phyloP scores from a whole-genome alignment of 176 grass and related monocot species.

The Paspalum vaginatum region DNA sequence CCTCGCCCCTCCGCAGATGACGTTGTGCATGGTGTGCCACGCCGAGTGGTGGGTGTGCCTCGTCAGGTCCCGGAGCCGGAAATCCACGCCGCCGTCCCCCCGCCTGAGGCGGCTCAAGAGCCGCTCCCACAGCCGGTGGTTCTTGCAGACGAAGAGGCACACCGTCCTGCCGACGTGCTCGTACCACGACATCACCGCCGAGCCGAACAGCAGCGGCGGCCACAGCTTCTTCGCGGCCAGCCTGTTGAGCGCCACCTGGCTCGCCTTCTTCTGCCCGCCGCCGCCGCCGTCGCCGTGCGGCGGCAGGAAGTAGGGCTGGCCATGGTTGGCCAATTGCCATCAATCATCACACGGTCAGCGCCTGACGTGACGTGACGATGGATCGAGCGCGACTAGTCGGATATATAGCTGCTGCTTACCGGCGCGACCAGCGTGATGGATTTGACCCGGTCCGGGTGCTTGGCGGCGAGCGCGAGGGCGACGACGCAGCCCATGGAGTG shows the following conservation, averaged over 20 bases:
- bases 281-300: too few species aligned
- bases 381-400: too few species aligned
- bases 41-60: conserved; percentile 92
- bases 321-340: too few species aligned
- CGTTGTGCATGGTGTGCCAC: conserved; percentile 98
- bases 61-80: conserved; percentile 59
- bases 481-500: conserved; percentile 95
- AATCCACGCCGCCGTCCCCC: conserved; percentile 44
- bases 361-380: too few species aligned
- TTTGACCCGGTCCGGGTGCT: conserved; percentile 44
- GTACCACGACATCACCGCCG: conserved; percentile 95
- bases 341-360: too few species aligned
- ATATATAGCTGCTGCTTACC: too few species aligned
- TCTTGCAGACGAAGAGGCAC: conserved; percentile 73
- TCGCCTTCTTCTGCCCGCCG: conserved; percentile 42
- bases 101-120: conserved; percentile 43
- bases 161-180: conserved; percentile 88
- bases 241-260: conserved; percentile 57
- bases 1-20: conserved; percentile 67
- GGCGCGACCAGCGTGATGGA: conserved; percentile 79
- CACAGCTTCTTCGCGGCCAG: conserved; percentile 79
- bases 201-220: conserved; percentile 69
- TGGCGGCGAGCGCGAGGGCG: conserved; percentile 66
- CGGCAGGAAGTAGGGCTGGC: conserved; percentile 66
- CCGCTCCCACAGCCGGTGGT: conserved; percentile 74